Evolutionary conservation across 768 basidiomycete genomes (phyloP).

Genomic region (Austroboletus eburneus): DNA sequence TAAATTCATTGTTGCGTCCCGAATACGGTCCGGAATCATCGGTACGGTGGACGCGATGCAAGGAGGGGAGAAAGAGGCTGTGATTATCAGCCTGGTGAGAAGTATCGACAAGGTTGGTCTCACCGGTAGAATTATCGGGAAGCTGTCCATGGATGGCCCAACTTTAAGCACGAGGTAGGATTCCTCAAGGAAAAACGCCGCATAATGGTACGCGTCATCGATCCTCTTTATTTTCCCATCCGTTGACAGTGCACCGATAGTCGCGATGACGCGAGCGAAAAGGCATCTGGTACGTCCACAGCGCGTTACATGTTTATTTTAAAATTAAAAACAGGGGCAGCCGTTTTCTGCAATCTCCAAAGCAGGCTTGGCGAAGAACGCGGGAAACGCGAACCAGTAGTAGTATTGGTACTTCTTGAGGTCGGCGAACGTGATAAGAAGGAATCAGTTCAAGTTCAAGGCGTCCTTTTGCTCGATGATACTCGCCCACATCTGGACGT

Average conservation of each 20-base stretch:
- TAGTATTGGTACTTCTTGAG: constrained; percentile 98
- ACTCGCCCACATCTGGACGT: constrained; percentile 65
- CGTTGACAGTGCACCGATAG: constrained; percentile 30
- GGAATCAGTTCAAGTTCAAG: constrained; percentile 65
- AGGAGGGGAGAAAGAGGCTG: constrained; percentile 92
- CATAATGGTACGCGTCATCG: constrained; percentile 59
- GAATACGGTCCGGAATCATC: constrained; percentile 67
- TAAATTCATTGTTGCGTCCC: constrained; percentile 73
- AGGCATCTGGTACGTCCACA: constrained; percentile 72
- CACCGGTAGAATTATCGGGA: too few relatives aligned
- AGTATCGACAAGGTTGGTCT: constrained; percentile 74
- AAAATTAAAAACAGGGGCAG: too few relatives aligned
- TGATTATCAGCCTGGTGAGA: constrained; percentile 88
- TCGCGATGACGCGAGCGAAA: constrained; percentile 90
- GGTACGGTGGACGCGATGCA: constrained; percentile 98
- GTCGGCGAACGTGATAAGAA: constrained; percentile 92
- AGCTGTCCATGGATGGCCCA: background rate
- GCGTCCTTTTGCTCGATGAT: constrained; percentile 51
- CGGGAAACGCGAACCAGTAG: constrained; percentile 98
- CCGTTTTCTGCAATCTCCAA: constrained; percentile 76
- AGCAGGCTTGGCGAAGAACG: constrained; percentile 81
- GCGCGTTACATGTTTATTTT: background rate
- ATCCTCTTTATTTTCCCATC: too few relatives aligned
- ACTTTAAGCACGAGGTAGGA: constrained; percentile 74
- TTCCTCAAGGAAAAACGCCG: constrained; percentile 92